Evolutionary conservation across 2,329 filamentous ascomycete genomes (phyloP).

Genomic region (Botrytis squamosa): DNA sequence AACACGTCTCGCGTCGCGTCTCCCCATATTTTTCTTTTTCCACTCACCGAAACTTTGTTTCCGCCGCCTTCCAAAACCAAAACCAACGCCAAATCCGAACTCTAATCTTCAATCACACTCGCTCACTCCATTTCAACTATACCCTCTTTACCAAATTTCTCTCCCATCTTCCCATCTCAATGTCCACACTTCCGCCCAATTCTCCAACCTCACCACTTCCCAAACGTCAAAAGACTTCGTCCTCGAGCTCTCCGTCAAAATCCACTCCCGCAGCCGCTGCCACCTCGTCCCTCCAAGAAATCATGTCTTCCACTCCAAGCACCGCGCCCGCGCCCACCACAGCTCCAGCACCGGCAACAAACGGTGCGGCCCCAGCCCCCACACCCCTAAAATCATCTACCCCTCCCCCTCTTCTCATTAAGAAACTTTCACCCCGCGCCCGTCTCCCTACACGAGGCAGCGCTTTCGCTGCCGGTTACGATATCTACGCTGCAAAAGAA

Average conservation of each 20-base stretch:
- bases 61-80: constrained; percentile 2
- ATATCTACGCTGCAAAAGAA: constrained; percentile 78
- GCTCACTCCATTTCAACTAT: neutral
- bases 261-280: neutral
- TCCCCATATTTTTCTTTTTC: constrained; percentile 20
- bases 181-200: constrained; percentile 8
- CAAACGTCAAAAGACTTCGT: constrained; percentile 22
- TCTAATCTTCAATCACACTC: neutral
- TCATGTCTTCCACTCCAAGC: constrained; percentile 12
- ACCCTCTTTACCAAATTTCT: neutral
- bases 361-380: constrained; percentile 18
- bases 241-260: neutral
- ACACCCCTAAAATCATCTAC: constrained; percentile 26
- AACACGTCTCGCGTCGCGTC: constrained; percentile 21
- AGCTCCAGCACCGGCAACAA: neutral
- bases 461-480: constrained; percentile 88
- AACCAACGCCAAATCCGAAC: neutral
- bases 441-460: constrained; percentile 84
- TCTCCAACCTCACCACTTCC: constrained; percentile 19
- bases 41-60: constrained; percentile 13
- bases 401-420: constrained; percentile 52
- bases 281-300: constrained; percentile 19
- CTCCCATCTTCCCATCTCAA: neutral
- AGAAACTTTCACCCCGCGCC: constrained; percentile 81
- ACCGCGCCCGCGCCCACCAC: constrained; percentile 14